phyloP scores from a whole-genome alignment of 2,329 filamentous ascomycete species.

The Colletotrichum spaethianum region DNA sequence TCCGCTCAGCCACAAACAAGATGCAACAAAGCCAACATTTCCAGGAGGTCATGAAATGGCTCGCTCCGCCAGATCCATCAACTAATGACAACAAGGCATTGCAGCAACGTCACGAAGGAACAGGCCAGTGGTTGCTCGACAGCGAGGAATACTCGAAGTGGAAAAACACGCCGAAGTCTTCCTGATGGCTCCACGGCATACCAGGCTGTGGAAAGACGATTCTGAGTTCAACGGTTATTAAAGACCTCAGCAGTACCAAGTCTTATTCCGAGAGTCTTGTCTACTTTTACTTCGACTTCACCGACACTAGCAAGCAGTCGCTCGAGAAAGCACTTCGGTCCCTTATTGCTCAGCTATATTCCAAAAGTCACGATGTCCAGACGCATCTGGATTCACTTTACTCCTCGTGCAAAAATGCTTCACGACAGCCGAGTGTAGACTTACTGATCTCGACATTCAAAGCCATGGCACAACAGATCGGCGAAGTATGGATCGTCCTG shows the following conservation, averaged over 20 bases:
- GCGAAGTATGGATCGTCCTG: conserved; percentile 40
- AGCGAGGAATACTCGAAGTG: not conserved
- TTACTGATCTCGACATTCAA: conserved; percentile 43
- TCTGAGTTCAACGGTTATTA: conserved; percentile 3
- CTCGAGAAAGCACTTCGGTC: conserved; percentile 9
- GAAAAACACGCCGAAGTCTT: not conserved
- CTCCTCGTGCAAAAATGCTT: not conserved
- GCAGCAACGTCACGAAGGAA: not conserved
- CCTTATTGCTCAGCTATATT: not conserved
- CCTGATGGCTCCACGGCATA: conserved; percentile 7
- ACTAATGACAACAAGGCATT: not conserved
- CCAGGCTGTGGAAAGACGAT: conserved; percentile 16
- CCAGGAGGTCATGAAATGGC: not conserved
- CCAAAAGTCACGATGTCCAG: not conserved
- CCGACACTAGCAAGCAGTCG: not conserved
- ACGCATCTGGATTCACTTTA: conserved; percentile 2
- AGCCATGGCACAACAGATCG: conserved; percentile 42
- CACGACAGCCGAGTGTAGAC: not conserved
- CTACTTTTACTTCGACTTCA: conserved; percentile 23
- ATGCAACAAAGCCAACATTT: not conserved
- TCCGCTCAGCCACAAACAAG: not conserved
- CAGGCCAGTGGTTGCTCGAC: not conserved
- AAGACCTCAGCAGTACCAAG: not conserved
- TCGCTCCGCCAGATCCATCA: not conserved
- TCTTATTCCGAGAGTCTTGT: not conserved